Base-by-base conservation (phyloP, 2,329 filamentous ascomycete species). In the Fusarium veterinarium region DNA sequence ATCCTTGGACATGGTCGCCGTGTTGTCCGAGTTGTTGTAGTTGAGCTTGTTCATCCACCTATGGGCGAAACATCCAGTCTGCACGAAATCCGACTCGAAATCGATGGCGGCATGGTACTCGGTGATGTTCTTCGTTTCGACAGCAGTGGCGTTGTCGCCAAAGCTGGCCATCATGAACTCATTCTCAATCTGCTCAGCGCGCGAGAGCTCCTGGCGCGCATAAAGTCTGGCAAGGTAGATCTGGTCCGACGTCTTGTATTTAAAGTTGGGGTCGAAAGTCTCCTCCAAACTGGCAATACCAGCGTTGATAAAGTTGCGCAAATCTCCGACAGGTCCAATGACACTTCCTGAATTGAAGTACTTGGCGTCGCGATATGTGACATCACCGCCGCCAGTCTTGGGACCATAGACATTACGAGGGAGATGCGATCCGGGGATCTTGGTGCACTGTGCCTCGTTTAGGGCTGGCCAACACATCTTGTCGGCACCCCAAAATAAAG, bases 321-420 rank as follows among this genome's bases (percentile, higher is more conserved):
- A 11, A 30, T 81, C 78, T 10, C 72, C 74, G 23, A 83, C 69
- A 3, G 83, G 83, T 2, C 82, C 84, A 51, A 86, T 84, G 31
- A 85, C 80, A 20, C 83, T 84, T n/a, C 84, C 84, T 8, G 84
- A 86, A 75, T 86, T 86, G 38, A 86, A 78, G 79, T 80, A 86
- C 25, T 80, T 80, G 12, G 83, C 81, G 37, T 82, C 79, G n/a
- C 77, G 76, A 42, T 76, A 76, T 20, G 61, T 44, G 58, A 79
- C 74, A 7, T 79, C 76, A 13, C 81, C 80, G 16, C 76, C 76
- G 45, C 81, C 80, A 6, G 78, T 79, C 37, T 80, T 71, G 13
- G 80, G 77, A 6, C 84, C 84, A 67, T 84, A 85, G 2, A 79
- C 73, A 11, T 77, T 62, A 13, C 55, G 38, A 5, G 75, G 74